phyloP scores from a whole-genome alignment of 1,284 basidiomycete species.

The Ceratobasidium sp. region DNA sequence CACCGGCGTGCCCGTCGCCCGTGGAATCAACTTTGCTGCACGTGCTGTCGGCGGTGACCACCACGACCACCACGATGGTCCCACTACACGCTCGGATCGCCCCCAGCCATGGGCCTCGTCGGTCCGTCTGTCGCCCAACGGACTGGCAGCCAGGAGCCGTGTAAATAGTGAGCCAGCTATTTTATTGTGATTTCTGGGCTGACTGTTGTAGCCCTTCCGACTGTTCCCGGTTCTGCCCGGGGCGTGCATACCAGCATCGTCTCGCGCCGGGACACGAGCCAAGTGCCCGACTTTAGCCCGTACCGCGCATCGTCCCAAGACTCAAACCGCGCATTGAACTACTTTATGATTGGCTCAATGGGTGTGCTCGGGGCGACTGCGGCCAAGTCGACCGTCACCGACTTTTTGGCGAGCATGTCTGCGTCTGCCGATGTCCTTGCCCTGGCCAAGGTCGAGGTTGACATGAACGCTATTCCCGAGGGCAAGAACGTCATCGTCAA shows the following conservation, averaged over 20 bases:
- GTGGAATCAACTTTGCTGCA: constrained; percentile 71
- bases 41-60: constrained; percentile 64
- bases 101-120: constrained; percentile 72
- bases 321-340: constrained; percentile 85
- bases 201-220: constrained; percentile 58
- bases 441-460: constrained; percentile 97
- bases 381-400: constrained; percentile 92
- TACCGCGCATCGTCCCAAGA: constrained; percentile 78
- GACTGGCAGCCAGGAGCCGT: constrained; percentile 70
- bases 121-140: constrained; percentile 56
- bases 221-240: constrained; percentile 66
- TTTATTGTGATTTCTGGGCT: constrained; percentile 5
- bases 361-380: constrained; percentile 93
- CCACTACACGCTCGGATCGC: constrained; percentile 64
- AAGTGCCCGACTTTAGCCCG: constrained; percentile 87
- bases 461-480: constrained; percentile 90
- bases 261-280: constrained; percentile 52
- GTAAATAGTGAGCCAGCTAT: constrained; percentile 67
- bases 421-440: constrained; percentile 98
- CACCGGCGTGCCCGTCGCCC: constrained; percentile 72
- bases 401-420: constrained; percentile 95
- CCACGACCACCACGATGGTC: constrained; percentile 64
- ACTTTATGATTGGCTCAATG: constrained; percentile 97
- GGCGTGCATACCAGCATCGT: constrained; percentile 73
- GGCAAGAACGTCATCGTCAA: constrained; percentile 98